These are phyloP conservation scores for Halophytophthora batemanensis DNA, from an alignment of 352 stramenopile species.

Conservation along the genomic window DNA sequence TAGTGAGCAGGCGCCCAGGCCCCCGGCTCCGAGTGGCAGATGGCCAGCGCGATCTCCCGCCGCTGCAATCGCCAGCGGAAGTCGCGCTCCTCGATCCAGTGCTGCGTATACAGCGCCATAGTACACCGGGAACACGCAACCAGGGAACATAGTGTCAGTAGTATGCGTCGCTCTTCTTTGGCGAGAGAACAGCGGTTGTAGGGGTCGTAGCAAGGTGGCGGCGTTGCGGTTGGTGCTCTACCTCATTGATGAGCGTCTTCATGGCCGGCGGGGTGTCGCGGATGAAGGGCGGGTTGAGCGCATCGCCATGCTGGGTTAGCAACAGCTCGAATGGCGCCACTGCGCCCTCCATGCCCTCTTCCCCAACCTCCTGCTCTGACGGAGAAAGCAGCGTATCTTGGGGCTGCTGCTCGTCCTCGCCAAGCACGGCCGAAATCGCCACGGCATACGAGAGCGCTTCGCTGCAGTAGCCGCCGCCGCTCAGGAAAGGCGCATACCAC, in stretches of 20 bases:
- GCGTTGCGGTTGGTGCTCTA: conserved; percentile 4
- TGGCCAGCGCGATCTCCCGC: conserved; percentile 47
- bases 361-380: not conserved
- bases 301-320: conserved; percentile 68
- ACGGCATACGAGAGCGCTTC: conserved; percentile 88
- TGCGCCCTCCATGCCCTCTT: not conserved
- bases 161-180: no score
- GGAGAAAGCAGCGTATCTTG: not conserved
- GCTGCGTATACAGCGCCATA: conserved; percentile 14
- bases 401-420: not conserved
- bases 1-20: conserved; percentile 87
- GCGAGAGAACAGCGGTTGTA: no score
- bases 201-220: not conserved
- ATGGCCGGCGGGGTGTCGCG: conserved; percentile 48
- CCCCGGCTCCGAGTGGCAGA: conserved; percentile 93
- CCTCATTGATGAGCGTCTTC: conserved; percentile 40
- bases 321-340: conserved; percentile 46
- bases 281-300: conserved; percentile 65
- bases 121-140: not conserved
- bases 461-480: conserved; percentile 90
- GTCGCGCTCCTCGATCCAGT: conserved; percentile 75
- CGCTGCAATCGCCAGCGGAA: conserved; percentile 53
- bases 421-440: conserved; percentile 45
- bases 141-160: no score
- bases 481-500: conserved; percentile 91